These are phyloP conservation scores for Leccinum fuscescens DNA, from an alignment of 1,284 basidiomycete species.

Conservation along the genomic window DNA sequence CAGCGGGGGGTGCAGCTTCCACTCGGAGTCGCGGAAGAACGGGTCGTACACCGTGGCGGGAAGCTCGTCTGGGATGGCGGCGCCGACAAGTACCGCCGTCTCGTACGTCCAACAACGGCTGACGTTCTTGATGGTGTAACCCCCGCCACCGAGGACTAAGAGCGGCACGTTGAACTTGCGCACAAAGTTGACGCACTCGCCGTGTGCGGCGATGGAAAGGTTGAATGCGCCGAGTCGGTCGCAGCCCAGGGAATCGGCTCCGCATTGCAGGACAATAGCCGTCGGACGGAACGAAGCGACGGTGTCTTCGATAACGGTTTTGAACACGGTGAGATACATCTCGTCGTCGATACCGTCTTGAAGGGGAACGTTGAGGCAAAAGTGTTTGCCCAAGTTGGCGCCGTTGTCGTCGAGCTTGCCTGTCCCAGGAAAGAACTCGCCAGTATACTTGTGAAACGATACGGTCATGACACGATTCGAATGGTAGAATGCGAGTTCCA, in stretches of 20 bases:
- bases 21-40: constrained; percentile 89
- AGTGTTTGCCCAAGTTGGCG: constrained; percentile 88
- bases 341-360: constrained; percentile 98
- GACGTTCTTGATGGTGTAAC: constrained; percentile 95
- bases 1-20: constrained; percentile 90
- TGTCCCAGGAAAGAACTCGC: constrained; percentile 97
- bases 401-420: constrained; percentile 92
- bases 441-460: constrained; percentile 99
- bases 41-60: constrained; percentile 90
- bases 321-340: constrained; percentile 94
- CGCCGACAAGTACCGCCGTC: constrained; percentile 89
- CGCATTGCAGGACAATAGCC: constrained; percentile 94
- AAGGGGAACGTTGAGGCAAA: constrained; percentile 92
- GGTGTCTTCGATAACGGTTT: constrained; percentile 92
- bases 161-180: constrained; percentile 89
- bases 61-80: constrained; percentile 80
- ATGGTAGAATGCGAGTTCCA: constrained; percentile 97
- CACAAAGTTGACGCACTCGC: constrained; percentile 96
- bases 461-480: constrained; percentile 98
- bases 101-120: constrained; percentile 99
- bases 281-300: constrained; percentile 88
- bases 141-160: constrained; percentile 91
- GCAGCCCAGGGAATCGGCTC: constrained; percentile 93
- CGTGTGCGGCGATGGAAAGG: constrained; percentile 97
- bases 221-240: constrained; percentile 98